Evolutionary conservation across 129 eudicot genomes (phyloP), one percentile per base, ranked within the genome.

Genomic region (Saposhnikovia divaricata): DNA sequence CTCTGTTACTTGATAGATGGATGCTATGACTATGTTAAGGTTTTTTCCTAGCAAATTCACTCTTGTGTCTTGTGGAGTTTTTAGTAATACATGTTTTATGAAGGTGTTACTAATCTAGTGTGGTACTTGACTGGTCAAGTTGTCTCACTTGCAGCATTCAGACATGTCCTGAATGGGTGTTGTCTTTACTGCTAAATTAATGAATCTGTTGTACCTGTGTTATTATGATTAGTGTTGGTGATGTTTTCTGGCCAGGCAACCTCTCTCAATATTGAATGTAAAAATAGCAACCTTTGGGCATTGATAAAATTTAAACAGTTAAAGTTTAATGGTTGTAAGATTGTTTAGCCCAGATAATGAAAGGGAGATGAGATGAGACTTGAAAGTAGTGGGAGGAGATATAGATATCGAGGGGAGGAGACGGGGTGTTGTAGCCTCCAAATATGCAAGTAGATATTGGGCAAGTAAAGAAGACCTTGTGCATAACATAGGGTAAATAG

Each of bases 1-100:
- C 83, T 74, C 77, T 27, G 13, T 14, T 55, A 39, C 74, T 11
- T 69, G 68, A 59, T 59, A 59, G 15, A 59, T 59, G 34, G 68
- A 59, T 59, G 2, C 68, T 9, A 59, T 59, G 69, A 61, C 11
- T n/a, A 59, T n/a, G 34, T 59, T n/a, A 0, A 61, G 69, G 34
- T 61, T 61, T 9, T 61, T 9, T 55, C 31, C 14, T 61, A 61
- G 69, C 15, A 61, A n/a, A 61, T 61, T 61, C 5, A 61, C 69
- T 8, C 3, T 13, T 15, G 16, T 12, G 69, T n/a, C 31, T n/a
- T n/a, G 69, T 61, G 69, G 69, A 61, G 5, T 61, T 59, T 25
- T n/a, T n/a, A n/a, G 34, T 61, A 25, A 25, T 61, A 61, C 69
- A 61, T 61, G 69, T 23, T 57, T 57, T 23, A 57, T 57, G 66